Evolutionary conservation across 768 basidiomycete species (phyloP).

Genomic region (Grammothele lineata): DNA sequence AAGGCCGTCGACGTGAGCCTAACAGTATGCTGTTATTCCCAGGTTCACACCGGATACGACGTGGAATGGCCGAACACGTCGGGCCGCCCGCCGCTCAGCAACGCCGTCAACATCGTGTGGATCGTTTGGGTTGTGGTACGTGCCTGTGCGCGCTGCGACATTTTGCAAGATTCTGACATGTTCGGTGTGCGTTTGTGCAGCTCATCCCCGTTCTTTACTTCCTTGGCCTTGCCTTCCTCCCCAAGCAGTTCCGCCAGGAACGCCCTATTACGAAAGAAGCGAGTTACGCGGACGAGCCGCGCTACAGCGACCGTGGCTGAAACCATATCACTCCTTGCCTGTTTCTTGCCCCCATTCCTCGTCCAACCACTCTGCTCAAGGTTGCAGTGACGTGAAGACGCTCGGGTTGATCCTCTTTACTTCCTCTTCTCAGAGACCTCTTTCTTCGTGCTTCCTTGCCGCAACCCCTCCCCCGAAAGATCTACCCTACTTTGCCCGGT

Average conservation of each 20-base stretch:
- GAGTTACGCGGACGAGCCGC: constrained; percentile 1
- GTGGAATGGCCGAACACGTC: constrained; percentile 28
- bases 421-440: no score
- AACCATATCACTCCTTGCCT: background rate
- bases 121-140: constrained; percentile 45
- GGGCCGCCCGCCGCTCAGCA: constrained; percentile 20
- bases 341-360: background rate
- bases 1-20: no score
- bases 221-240: constrained; percentile 25
- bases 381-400: no score
- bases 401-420: no score
- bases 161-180: background rate
- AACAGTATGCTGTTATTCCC: constrained; percentile 20
- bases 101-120: constrained; percentile 28
- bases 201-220: constrained; percentile 27
- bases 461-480: no score
- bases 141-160: constrained; percentile 29
- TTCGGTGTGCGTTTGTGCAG: constrained; percentile 8
- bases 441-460: no score
- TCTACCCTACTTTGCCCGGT: no score
- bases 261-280: constrained; percentile 3
- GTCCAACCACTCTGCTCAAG: background rate
- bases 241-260: constrained; percentile 29
- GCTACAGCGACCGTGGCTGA: constrained; percentile 1
- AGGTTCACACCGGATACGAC: constrained; percentile 41